Evolutionary conservation across 495 filamentous ascomycete species (phyloP), one percentile per base, ranked within the genome.

Genomic region (Talaromyces adpressus): DNA sequence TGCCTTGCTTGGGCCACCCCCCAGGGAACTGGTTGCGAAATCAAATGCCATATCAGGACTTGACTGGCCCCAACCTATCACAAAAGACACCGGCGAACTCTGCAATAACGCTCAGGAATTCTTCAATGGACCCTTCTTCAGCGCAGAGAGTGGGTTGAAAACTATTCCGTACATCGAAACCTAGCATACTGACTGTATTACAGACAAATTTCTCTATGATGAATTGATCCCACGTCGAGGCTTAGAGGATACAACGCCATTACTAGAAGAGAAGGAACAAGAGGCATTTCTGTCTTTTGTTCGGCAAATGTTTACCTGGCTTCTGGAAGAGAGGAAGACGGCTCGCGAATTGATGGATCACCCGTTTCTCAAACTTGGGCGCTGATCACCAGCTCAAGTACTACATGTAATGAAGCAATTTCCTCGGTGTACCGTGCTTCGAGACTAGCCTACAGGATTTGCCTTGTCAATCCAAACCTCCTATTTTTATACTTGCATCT

Each of bases 151-250:
- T 72, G 39, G 20, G 51, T 53, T 36, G 25, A 65, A 4, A 8
- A 65, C 51, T 59, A 57, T 25, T 25, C 22, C n/a, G 32, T 12
- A 30, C 1, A 7, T 39, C 57, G 20, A 30, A 56, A 14, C 41
- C 12, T 4, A 39, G 49, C 20, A 53, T 53, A 81, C 66, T 79
- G 80, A 61, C 80, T 76, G 75, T 79, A 71, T 65, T 63, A 72
- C 20, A 74, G 74, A 63, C 11, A 47, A 66, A 47, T 68, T 72
- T 47, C 54, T 67, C 4, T 53, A 67, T 63, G 14, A 66, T 36
- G 59, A 66, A 25, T 60, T 72, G 51, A 67, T 72, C n/a, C 68
- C 65, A 1, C 16, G 29, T 69, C 72, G 51, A 71, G 76, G 62
- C 74, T 80, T 67, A 57, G 66, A 67, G 25, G 29, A 34, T 20